phyloP scores from a whole-genome alignment of 176 grass and related monocot genomes.

The Dendrocalamus sinicus region DNA sequence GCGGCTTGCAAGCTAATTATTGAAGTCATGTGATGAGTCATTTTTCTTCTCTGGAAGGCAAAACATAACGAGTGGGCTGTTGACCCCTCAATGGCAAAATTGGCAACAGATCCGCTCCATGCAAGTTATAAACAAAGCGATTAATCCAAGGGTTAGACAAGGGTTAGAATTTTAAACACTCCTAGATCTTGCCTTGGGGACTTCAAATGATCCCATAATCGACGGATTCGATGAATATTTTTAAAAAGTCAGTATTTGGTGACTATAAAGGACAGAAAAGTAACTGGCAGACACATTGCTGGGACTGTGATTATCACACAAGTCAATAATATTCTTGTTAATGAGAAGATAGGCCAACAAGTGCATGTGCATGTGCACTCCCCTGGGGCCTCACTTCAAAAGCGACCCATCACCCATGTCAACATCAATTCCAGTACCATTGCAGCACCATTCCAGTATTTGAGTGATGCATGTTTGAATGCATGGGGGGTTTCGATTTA shows the following conservation, averaged over 20 bases:
- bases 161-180: neutral
- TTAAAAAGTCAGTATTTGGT: neutral
- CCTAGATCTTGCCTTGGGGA: conserved; percentile 32
- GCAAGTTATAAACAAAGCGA: neutral
- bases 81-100: neutral
- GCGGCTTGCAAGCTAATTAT: neutral
- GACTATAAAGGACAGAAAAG: neutral
- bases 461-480: no score
- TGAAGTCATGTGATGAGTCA: no score
- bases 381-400: neutral
- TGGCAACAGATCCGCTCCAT: neutral
- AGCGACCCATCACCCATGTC: neutral
- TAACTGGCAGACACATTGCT: no score
- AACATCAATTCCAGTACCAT: neutral
- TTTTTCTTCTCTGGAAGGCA: neutral
- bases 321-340: neutral
- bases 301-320: neutral
- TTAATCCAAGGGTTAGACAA: neutral
- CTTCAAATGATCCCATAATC: neutral
- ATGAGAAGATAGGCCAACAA: conserved; percentile 19
- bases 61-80: neutral
- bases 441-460: no score
- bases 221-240: conserved; percentile 8
- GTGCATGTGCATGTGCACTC: conserved; percentile 39
- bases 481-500: no score